A percentile compares a stretch with the other conserved stretches of the same genome.
Conservation (phyloP, 2,329 filamentous ascomycete species). For the Pseudocercospora cruenta region DNA sequence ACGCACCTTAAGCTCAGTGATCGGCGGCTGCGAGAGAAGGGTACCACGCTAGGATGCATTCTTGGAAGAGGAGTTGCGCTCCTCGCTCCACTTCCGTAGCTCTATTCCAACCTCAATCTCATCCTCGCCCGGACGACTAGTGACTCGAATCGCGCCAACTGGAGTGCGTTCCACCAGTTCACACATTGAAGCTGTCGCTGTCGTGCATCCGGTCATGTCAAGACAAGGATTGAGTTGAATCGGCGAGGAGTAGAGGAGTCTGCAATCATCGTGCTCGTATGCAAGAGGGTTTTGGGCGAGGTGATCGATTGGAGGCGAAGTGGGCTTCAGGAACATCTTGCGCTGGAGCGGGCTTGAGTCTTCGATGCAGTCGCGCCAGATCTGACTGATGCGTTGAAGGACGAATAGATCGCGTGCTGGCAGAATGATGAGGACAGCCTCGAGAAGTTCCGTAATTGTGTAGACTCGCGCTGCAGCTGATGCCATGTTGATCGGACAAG, state of each 20-base stretch:
- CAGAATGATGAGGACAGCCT: not conserved
- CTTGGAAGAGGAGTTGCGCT: not conserved
- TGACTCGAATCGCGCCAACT: not conserved
- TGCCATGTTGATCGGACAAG: not conserved
- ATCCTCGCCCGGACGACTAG: not conserved
- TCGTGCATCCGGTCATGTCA: not conserved
- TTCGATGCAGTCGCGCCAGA: not conserved
- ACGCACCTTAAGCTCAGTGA: not conserved
- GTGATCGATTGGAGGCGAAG: not conserved
- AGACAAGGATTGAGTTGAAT: not conserved
- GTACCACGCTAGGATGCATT: not conserved
- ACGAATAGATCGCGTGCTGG: not conserved
- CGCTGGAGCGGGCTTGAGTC: not conserved
- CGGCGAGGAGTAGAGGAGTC: no score
- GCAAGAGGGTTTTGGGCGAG: no score
- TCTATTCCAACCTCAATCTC: not conserved
- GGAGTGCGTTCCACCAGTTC: not conserved
- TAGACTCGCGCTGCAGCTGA: not conserved
- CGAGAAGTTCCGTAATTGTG: not conserved
- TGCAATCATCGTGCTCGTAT: no score
- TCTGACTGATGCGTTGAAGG: not conserved
- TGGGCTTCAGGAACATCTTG: not conserved
- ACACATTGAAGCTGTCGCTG: not conserved
- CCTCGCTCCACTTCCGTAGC: not conserved
- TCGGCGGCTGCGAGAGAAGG: not conserved